Evolutionary conservation across 1,139 yeast genomes (phyloP).

Genomic region (Kazachstania sp.): DNA sequence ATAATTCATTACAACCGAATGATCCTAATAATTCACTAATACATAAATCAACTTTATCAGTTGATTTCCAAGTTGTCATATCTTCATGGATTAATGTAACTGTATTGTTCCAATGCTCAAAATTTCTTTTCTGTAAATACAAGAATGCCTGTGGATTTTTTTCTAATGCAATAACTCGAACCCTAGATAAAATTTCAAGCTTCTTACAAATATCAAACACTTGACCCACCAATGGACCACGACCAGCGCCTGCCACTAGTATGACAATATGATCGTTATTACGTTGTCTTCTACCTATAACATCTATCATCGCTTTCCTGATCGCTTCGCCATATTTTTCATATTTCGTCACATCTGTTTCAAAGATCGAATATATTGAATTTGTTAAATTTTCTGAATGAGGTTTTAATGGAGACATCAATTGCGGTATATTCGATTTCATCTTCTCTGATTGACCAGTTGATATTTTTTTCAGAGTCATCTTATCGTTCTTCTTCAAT

Average conservation of each 20-base stretch:
- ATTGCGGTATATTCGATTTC: slow-evolving; percentile 14
- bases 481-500: slow-evolving; percentile 33
- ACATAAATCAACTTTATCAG: slow-evolving; percentile 43
- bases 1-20: slow-evolving; percentile 82
- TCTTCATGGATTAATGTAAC: slow-evolving; percentile 51
- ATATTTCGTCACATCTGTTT: slow-evolving; percentile 61
- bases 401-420: slow-evolving; percentile 63
- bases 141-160: slow-evolving; percentile 58
- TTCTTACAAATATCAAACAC: slow-evolving; percentile 38
- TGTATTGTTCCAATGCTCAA: slow-evolving; percentile 36
- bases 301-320: slow-evolving; percentile 44
- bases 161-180: slow-evolving; percentile 52
- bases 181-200: slow-evolving; percentile 22
- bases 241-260: slow-evolving; percentile 77
- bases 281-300: slow-evolving; percentile 10
- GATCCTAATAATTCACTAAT: slow-evolving; percentile 82
- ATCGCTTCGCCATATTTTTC: slow-evolving; percentile 60
- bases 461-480: slow-evolving; percentile 1
- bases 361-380: slow-evolving; percentile 59
- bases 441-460: neutral
- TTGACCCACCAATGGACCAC: slow-evolving; percentile 67
- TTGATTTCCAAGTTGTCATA: slow-evolving; percentile 43
- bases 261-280: slow-evolving; percentile 29
- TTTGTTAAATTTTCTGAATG: slow-evolving; percentile 47
- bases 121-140: slow-evolving; percentile 38